Base-by-base conservation (phyloP, 192 early-diverging fungal genomes). In the Umbelopsis vinacea region DNA sequence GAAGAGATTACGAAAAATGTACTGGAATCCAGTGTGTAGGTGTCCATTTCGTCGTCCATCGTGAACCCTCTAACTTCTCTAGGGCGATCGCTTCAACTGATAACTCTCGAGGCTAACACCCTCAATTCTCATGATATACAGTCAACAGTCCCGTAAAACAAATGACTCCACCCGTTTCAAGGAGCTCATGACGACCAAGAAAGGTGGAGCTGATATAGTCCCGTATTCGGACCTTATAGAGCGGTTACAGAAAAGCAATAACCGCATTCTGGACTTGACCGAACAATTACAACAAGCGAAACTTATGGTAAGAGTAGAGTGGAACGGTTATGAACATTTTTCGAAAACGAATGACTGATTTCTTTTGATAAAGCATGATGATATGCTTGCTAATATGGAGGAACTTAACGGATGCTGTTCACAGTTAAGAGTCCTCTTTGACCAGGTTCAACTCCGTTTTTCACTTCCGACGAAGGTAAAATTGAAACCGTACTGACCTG, bases 21-120 rank as follows among this genome's bases (percentile, higher is more conserved):
- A 24, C 71, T 71, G 37, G 71, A 70, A 70, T 68, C 22, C 46
- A 48, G 73, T 15, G 19, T 73, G 68, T 73, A 69, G 73, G 55
- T n/a, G 10, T 63, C 7, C 14, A 37, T 35, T 29, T 21, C 0
- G 40, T 43, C 8, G 40, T 43, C 29, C 3, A 1, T 29, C 0
- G 40, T 43, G 6, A 4, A 43, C 0, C 40, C 40, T 43, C 5
- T 6, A 11, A 6, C 40, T 43, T 7, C 40, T 43, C 11, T 1
- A 29, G 3, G 29, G 29, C 29, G 29, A 29, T 43, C 2, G 11
- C 40, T 43, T 43, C 40, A 43, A 43, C 40, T 6, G 40, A 43
- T 43, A 43, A 43, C 9, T 4, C 14, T 50, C 29, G 48, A 21
- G 48, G 0, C n/a, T 50, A 17, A n/a, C 48, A 6, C 15, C 40